phyloP scores from a whole-genome alignment of 148 eudicot genomes.

The Camellia japonica region DNA sequence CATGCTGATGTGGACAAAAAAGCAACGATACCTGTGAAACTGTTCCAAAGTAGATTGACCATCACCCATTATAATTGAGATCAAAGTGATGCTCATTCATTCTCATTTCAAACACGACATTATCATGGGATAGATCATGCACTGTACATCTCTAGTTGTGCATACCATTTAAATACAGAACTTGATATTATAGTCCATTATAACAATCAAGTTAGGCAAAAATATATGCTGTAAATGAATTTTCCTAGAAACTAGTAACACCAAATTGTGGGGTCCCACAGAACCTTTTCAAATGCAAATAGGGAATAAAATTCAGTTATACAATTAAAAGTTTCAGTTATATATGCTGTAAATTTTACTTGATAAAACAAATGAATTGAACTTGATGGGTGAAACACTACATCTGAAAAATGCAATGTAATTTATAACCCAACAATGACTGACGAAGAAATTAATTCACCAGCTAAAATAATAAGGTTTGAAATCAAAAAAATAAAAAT shows the following conservation, averaged over 20 bases:
- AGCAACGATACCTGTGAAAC: constrained; percentile 36
- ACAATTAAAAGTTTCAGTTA: background rate
- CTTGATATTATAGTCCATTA: background rate
- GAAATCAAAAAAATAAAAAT: background rate
- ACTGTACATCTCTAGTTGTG: constrained; percentile 11
- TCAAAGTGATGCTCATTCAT: constrained; percentile 10
- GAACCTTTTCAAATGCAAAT: background rate
- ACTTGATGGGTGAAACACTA: background rate
- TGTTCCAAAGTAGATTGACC: constrained; percentile 14
- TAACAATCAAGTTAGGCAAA: background rate
- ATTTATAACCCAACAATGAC: background rate
- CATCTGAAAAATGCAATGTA: background rate
- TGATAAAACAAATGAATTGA: background rate
- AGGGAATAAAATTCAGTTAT: background rate
- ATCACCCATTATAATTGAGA: constrained; percentile 13
- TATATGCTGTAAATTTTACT: background rate
- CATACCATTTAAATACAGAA: background rate
- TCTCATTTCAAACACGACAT: constrained; percentile 5
- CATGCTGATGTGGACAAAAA: constrained; percentile 12
- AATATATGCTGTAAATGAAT: background rate
- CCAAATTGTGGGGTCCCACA: background rate
- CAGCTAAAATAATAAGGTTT: background rate
- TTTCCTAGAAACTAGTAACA: background rate
- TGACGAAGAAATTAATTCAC: background rate
- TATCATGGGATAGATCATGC: background rate